Evolutionary conservation across 768 basidiomycete species (phyloP), one percentile per base, ranked within the genome.

Genomic region (Tylopilus sp.): DNA sequence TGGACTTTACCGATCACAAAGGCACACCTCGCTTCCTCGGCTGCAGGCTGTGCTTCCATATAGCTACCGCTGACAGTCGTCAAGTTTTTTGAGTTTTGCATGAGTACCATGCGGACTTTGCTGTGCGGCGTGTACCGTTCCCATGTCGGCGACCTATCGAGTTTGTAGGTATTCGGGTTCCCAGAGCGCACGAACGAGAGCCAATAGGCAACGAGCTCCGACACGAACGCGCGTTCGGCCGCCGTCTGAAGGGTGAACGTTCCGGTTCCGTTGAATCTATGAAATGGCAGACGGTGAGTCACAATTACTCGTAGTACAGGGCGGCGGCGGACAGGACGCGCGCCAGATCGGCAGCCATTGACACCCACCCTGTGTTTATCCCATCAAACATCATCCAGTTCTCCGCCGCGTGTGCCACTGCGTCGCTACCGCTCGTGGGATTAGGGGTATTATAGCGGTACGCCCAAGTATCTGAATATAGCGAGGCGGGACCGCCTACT

Each of bases 341-440:
- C 29, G 6, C 48, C 28, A 14, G 52, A 42, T 31, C 6, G 41
- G 25, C 28, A 26, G 38, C 21, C 14, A 52, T 29, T 41, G 21
- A 25, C 36, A 59, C 72, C 19, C 60, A 83, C 85, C 84, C 84
- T 28, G 83, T 83, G 52, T 79, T 79, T 2, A 74, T 77, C 2
- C 85, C 84, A 21, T 67, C 64, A 70, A 83, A 84, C 83, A 85
- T 80, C 81, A 83, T 84, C 79, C 80, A 84, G 59, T 85, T 84
- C 62, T 83, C 84, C 1, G 84, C 74, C 8, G 83, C 76, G 55
- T 84, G 83, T 2, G 48, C 64, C 2, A 80, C 78, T 10, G 46
- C 68, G 1, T 63, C 47, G 17, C 69, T 68, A 16, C 68, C 68
- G 5, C 57, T 55, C 0, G 78, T 77, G 8, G 78, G 78, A 48